Evolutionary conservation across 75 land plant species (phyloP).

Genomic region (Cupressus sempervirens): DNA sequence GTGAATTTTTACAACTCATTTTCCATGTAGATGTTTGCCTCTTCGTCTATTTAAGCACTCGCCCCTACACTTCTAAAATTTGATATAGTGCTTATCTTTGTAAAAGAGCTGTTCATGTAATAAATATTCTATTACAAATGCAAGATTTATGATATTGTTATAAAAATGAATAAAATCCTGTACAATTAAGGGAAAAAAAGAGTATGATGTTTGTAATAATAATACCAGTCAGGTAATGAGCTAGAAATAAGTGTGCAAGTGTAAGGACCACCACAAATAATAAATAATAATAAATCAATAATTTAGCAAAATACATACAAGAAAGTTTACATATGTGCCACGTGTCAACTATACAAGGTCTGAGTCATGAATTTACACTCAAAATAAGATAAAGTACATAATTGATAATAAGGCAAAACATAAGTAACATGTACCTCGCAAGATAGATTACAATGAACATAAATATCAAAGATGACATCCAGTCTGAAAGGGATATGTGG

Average conservation of each 20-base stretch:
- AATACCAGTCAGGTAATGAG: not conserved
- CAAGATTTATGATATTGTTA: not conserved
- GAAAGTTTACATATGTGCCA: no score
- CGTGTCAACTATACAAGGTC: no score
- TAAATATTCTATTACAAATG: not conserved
- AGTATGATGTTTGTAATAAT: not conserved
- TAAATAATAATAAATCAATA: no score
- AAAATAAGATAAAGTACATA: no score
- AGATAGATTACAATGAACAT: no score
- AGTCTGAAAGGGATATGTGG: no score
- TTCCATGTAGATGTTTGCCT: constrained; percentile 1
- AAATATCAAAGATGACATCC: no score
- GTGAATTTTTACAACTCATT: constrained; percentile 22
- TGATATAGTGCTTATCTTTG: not conserved
- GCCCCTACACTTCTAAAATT: not conserved
- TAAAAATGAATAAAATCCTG: not conserved
- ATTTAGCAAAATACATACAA: no score
- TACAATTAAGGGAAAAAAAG: not conserved
- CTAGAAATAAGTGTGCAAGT: not conserved
- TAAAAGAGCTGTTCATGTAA: not conserved
- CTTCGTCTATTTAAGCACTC: not conserved
- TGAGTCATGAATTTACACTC: no score
- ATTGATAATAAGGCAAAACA: no score
- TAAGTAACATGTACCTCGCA: no score
- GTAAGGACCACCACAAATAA: no score